Base-by-base conservation (phyloP, 176 grass and related monocot genomes). In the Rhipidocladum racemiflorum region DNA sequence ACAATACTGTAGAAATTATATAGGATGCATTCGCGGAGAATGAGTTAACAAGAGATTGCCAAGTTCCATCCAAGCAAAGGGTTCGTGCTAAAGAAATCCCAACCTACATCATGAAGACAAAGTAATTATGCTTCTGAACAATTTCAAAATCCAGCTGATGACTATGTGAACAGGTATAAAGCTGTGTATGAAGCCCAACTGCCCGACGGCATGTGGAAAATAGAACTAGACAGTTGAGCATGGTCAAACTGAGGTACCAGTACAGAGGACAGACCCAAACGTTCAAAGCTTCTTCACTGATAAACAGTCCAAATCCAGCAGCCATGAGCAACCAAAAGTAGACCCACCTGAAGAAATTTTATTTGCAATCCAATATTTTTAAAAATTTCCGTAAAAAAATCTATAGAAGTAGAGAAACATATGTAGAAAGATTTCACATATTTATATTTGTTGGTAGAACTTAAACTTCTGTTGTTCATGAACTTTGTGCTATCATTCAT, bases 261-360 rank as follows among this genome's bases (percentile, higher is more conserved):
- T 88, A 76, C 38, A 97, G 81, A 94, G 87, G 80, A 97, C 94
- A 91, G 80, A 97, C 94, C 91, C 91, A 97, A 90, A 97, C 79
- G 61, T 97, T 97, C 78, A 97, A 86, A 74, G 91, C 89, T 68
- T 97, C 94, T 80, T 97, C 94, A 68, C 94, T 97, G 64, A 97
- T 84, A 88, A 94, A 88, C 15, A 97, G 85, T 84, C 94, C 91
- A 74, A 90, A 94, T 65, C 94, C 94, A 72, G 94, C 91, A 79
- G 89, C 87, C 89, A 97, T 88, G 38, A 97, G 91, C 87, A 97
- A 82, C 87, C 83, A 97, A 88, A 97, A 97, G 83, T 92, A 97
- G 63, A 97, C 80, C 94, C 94, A 97, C 85, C 91, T 97, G 87
- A 38, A 89, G 39, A 71, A 85, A 45, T 32, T 46, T 74, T 84